Evolutionary conservation across 2,329 filamentous ascomycete species (phyloP).

Genomic region (Blumeria hordei): DNA sequence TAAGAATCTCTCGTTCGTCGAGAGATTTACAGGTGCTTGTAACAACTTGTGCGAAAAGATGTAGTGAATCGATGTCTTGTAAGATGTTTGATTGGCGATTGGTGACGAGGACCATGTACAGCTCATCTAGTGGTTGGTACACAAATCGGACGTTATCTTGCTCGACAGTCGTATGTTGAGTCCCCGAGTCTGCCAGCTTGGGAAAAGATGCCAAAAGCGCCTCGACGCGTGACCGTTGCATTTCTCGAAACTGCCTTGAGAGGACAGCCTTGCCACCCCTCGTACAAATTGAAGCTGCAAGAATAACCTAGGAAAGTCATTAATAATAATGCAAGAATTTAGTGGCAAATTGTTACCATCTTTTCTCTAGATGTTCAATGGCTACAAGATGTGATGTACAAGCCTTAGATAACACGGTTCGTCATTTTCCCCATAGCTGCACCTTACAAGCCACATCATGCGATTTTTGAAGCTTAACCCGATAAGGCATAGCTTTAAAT

Average conservation of each 20-base stretch:
- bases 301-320: slow-evolving; percentile 47
- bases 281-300: slow-evolving; percentile 97
- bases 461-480: too few relatives aligned
- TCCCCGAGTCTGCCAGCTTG: slow-evolving; percentile 86
- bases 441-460: too few relatives aligned
- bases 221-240: slow-evolving; percentile 90
- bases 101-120: slow-evolving; percentile 99
- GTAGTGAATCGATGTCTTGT: slow-evolving; percentile 94
- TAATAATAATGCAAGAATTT: slow-evolving; percentile 3
- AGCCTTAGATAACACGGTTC: too few relatives aligned
- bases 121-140: slow-evolving; percentile 94
- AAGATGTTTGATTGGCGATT: slow-evolving; percentile 98
- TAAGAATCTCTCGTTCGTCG: slow-evolving; percentile 84
- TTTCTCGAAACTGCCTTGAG: slow-evolving; percentile 92
- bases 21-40: slow-evolving; percentile 88
- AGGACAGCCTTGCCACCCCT: slow-evolving; percentile 94
- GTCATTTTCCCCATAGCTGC: too few relatives aligned
- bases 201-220: slow-evolving; percentile 90
- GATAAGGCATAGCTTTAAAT: too few relatives aligned
- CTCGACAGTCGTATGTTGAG: slow-evolving; percentile 94
- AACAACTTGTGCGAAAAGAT: slow-evolving; percentile 93
- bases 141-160: slow-evolving; percentile 99
- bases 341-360: background rate
- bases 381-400: too few relatives aligned
- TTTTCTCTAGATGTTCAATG: background rate